Evolutionary conservation across 192 early-diverging fungal genomes (phyloP), one percentile per base, ranked within the genome.

Genomic region (Coemansia sp.): DNA sequence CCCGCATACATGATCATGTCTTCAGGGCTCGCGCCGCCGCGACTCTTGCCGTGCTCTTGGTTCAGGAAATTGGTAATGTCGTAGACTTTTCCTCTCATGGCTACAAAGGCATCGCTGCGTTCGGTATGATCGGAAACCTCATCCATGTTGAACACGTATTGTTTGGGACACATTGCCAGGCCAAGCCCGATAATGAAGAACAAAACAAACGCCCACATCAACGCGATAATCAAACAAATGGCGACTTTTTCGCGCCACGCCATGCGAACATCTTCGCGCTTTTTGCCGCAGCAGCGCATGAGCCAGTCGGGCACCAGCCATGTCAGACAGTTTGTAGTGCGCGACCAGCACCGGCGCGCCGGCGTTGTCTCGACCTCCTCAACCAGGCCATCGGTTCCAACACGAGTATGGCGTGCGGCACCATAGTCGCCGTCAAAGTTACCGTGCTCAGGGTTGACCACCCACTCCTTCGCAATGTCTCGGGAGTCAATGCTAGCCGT

Each of bases 241-340:
- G 88, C 82, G 1, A 92, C 83, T 73, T 97, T 97, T 78, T 97
- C 95, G 51, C 95, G 82, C 93, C 93, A 97, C 12, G 95, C 95
- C 93, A 95, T 94, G 52, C 86, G 91, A 37, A 97, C 85, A 74
- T 97, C 93, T 56, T 90, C 84, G 38, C 93, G 88, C 71, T 87
- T 91, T 91, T 95, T 91, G 10, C 74, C 75, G 50, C 69, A 72
- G 70, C 70, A 78, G 10, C 49, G 47, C 45, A 78, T 71, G n/a
- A 71, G 47, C 66, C 65, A 72, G 64, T 71, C 61, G 20, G 75
- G 75, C 18, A 73, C 61, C 35, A 65, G 22, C 59, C 61, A 72
- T 6, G 75, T 78, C 64, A 78, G 63, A 13, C 38, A 48, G 18
- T 53, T 57, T 6, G 75, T 69, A 1, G 70, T 78, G 13, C 62